A percentile compares a stretch with the other conserved stretches of the same genome.
Evolutionary conservation across 306 rosid genomes (phyloP).

Genomic region (Echinosophora koreensis): DNA sequence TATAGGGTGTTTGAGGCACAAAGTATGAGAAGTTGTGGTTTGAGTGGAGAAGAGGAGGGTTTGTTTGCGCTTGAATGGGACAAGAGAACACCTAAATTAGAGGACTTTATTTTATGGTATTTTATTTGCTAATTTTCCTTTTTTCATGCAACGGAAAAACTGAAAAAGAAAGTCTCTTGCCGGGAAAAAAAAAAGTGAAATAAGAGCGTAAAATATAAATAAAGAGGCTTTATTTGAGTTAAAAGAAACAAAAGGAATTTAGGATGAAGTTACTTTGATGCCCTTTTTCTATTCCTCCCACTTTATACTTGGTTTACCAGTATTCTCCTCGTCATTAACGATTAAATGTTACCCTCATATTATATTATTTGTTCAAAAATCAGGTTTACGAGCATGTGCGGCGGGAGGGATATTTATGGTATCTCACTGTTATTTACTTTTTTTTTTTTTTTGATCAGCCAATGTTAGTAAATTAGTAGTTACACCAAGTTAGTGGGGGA

Average conservation of each 20-base stretch:
- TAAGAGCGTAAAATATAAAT: neutral
- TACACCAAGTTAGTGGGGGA: too few relatives aligned
- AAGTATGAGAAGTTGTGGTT: conserved; percentile 50
- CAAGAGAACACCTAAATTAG: conserved; percentile 59
- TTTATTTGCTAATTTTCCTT: neutral
- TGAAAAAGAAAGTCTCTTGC: conserved; percentile 29
- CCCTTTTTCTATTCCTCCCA: conserved; percentile 27
- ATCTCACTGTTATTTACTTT: too few relatives aligned
- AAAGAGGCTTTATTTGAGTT: conserved; percentile 47
- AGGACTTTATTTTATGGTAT: neutral
- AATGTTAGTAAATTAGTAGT: too few relatives aligned
- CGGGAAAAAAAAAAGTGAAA: neutral
- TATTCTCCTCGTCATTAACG: too few relatives aligned
- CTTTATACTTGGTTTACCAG: neutral
- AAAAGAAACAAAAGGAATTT: conserved; percentile 22
- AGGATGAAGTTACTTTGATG: conserved; percentile 44
- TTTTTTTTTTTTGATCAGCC: too few relatives aligned
- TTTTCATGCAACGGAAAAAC: neutral
- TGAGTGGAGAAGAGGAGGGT: conserved; percentile 43
- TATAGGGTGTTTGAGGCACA: conserved; percentile 40
- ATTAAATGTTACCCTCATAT: too few relatives aligned
- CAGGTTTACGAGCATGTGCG: too few relatives aligned
- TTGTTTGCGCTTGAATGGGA: conserved; percentile 78
- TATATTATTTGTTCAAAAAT: too few relatives aligned
- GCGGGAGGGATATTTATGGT: too few relatives aligned